phyloP scores from a whole-genome alignment of 805 yeast genomes.

The Starmera dryadoides region DNA sequence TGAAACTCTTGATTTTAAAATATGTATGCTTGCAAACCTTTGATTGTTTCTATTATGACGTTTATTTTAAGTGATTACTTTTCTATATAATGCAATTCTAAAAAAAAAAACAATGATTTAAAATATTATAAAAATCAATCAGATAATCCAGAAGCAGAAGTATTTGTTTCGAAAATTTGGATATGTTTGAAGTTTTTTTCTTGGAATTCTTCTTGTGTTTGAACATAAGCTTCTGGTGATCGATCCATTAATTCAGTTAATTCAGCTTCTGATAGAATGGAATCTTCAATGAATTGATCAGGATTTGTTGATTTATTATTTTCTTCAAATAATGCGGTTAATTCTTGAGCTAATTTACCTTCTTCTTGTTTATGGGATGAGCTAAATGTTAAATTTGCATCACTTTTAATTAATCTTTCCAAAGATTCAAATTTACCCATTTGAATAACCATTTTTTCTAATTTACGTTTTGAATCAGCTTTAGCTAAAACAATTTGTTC shows the following conservation, averaged over 20 bases:
- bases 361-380: constrained; percentile 18
- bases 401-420: constrained; percentile 27
- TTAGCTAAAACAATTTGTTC: constrained; percentile 77
- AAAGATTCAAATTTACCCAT: constrained; percentile 49
- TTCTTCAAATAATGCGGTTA: constrained; percentile 32
- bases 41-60: too few species aligned
- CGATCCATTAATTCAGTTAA: constrained; percentile 44
- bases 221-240: constrained; percentile 32
- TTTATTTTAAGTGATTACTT: too few species aligned
- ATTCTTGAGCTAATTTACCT: constrained; percentile 28
- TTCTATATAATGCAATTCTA: too few species aligned
- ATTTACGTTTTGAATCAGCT: constrained; percentile 72
- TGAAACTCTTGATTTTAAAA: too few species aligned
- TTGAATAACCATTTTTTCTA: constrained; percentile 71
- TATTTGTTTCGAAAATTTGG: constrained; percentile 31
- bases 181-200: constrained; percentile 25
- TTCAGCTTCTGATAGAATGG: constrained; percentile 27
- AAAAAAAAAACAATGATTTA: too few species aligned
- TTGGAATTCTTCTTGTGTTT: constrained; percentile 13
- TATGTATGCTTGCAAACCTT: too few species aligned
- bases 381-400: constrained; percentile 14
- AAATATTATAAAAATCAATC: too few species aligned
- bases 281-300: constrained; percentile 17
- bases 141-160: too few species aligned
- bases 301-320: constrained; percentile 31